Evolutionary conservation across 2,329 filamentous ascomycete genomes (phyloP).

Genomic region (Davidsoniella eucalypti): DNA sequence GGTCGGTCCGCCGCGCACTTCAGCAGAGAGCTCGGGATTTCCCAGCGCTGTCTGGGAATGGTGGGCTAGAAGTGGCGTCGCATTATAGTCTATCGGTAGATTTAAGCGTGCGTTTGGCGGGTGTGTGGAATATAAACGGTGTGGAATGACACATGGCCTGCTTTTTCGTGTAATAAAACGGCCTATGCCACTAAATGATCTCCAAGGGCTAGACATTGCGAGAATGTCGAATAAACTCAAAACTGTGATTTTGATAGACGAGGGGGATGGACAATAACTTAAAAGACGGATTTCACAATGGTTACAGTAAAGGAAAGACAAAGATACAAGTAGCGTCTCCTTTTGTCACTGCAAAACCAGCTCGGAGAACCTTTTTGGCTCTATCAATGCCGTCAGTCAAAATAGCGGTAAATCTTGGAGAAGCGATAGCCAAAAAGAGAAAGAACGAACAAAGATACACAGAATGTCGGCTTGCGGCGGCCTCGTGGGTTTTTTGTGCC

Average conservation of each 20-base stretch:
- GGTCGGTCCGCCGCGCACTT: conserved; percentile 51
- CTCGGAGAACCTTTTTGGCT: no score
- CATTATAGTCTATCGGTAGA: conserved; percentile 70
- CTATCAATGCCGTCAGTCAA: no score
- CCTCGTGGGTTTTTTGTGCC: conserved; percentile 8
- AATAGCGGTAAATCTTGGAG: background rate
- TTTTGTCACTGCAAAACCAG: no score
- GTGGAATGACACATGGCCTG: no score
- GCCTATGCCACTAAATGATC: background rate
- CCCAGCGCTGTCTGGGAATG: conserved; percentile 54
- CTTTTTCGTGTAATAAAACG: no score
- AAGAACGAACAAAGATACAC: background rate
- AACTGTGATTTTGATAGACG: background rate
- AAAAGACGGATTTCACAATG: no score
- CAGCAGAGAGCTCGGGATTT: conserved; percentile 53
- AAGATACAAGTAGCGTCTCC: no score
- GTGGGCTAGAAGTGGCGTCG: conserved; percentile 67
- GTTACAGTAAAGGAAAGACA: no score
- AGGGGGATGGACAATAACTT: background rate
- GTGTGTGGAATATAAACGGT: conserved; percentile 34
- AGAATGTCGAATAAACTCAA: background rate
- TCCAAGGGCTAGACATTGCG: background rate
- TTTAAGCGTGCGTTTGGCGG: conserved; percentile 55
- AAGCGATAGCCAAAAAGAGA: background rate
- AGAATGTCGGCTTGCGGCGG: conserved; percentile 7